Base-by-base conservation (phyloP, 805 yeast genomes). In the Yarrowia sp. region DNA sequence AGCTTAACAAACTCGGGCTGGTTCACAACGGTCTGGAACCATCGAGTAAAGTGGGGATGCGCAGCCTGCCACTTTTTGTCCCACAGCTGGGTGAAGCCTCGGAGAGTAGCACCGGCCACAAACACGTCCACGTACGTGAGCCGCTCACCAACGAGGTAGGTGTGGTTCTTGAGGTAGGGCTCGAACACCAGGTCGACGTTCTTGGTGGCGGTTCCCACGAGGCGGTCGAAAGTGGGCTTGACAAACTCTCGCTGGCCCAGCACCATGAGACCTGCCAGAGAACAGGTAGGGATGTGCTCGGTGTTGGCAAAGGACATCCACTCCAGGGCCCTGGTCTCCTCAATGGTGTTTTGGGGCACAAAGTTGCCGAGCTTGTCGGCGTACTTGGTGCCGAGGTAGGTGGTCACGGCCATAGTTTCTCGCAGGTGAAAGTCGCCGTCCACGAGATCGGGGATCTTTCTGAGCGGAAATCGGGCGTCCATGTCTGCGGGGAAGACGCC, bases 251-350 rank as follows among this genome's bases (percentile, higher is more conserved):
- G 77, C 67, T 75, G 79, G 74, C 97, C 97, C 65, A 79, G 74
- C 67, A 89, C 75, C 74, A 92, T 89, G 70, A 77, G 76, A 79
- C 91, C 85, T 70, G 85, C 85, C 46, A 71, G 74, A 68, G 84
- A 84, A 64, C 83, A 73, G 67, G 79, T 74, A 56, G 81, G 74
- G 72, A 89, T 76, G 69, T 89, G 73, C 73, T 93, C 97, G 73
- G 85, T 74, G 83, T 89, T 91, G 77, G 87, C 82, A 73, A 90
- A 80, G 2, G 97, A 90, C 77, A 87, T 74, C 96, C 96, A 92
- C 80, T 82, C 87, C 73, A 92, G 77, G 74, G 92, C 82, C 74
- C 79, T 79, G 69, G 90, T 91, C 76, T 85, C 82, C 74, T 90
- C 91, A 72, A 80, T 79, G 71, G 84, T 79, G 77, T 82, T 82